Conservation (phyloP, 345 rosid genomes). For the Pseudoturritis turrita region DNA sequence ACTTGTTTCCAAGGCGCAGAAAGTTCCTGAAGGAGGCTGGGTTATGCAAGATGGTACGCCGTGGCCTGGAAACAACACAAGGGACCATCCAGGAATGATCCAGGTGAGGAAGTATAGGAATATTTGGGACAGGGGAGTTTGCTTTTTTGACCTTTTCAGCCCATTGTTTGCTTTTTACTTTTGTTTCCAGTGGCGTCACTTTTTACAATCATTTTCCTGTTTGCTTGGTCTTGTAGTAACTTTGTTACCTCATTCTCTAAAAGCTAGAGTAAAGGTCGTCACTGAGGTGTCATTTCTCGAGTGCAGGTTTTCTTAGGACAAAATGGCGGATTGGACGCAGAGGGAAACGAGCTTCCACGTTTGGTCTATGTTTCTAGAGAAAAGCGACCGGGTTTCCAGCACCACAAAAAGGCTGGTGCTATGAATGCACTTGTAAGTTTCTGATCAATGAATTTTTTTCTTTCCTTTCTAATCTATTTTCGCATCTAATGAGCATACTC, state of each 20-base stretch:
- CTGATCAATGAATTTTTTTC: neutral
- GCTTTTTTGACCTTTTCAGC: neutral
- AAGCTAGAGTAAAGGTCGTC: neutral
- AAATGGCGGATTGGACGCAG: constrained; percentile 91
- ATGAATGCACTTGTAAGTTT: constrained; percentile 82
- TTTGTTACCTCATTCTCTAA: neutral
- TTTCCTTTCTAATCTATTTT: neutral
- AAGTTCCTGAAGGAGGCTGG: constrained; percentile 94
- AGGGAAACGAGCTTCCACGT: constrained; percentile 89
- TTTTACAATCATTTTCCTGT: neutral
- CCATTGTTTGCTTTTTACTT: neutral
- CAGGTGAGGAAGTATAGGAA: constrained; percentile 48
- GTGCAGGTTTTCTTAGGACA: constrained; percentile 94
- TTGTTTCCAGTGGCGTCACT: neutral
- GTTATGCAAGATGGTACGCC: constrained; percentile 98
- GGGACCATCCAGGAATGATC: constrained; percentile 99
- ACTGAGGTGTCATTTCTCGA: neutral
- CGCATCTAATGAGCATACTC: constrained; percentile 4
- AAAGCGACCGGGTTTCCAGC: constrained; percentile 95
- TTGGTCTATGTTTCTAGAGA: constrained; percentile 95
- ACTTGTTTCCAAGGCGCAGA: constrained; percentile 85
- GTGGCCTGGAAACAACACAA: constrained; percentile 95
- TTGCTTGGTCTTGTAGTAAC: neutral
- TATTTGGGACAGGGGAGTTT: neutral
- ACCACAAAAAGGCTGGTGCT: constrained; percentile 98